phyloP scores from a whole-genome alignment of 768 basidiomycete genomes.

The Leccinum sublutescens region DNA sequence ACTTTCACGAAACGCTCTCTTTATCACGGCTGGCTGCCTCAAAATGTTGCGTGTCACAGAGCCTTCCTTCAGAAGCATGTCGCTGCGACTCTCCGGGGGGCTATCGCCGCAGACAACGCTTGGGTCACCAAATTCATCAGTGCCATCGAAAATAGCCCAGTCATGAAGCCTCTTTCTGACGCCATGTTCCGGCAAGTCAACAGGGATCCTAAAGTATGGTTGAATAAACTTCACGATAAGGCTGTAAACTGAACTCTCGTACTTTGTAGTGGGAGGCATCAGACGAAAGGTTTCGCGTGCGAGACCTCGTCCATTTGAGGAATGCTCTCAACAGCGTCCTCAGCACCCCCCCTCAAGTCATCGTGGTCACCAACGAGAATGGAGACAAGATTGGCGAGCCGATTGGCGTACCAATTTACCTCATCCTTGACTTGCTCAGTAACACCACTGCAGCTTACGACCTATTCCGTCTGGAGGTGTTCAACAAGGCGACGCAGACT shows the following conservation, averaged over 20 bases:
- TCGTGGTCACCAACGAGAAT: neutral
- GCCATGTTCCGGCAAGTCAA: neutral
- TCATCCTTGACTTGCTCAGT: conserved; percentile 20
- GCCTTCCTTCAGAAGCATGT: neutral
- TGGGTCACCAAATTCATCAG: neutral
- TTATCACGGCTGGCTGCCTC: conserved; percentile 3
- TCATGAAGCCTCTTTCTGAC: neutral
- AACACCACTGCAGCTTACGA: conserved; percentile 23
- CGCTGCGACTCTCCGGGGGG: neutral
- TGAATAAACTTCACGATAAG: neutral
- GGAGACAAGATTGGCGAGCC: conserved; percentile 13
- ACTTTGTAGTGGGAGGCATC: neutral
- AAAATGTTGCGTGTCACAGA: neutral
- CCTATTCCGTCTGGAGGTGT: conserved; percentile 10
- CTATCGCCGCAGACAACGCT: neutral
- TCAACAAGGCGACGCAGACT: neutral
- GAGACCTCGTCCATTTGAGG: neutral
- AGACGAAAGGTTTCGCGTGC: neutral
- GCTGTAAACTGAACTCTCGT: neutral
- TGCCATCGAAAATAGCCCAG: neutral
- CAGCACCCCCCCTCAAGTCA: neutral
- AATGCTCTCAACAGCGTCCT: neutral
- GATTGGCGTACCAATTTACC: conserved; percentile 18
- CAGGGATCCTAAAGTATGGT: neutral
- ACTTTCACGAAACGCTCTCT: neutral